A percentile compares a stretch with the other conserved stretches of the same genome.
Evolutionary conservation across 495 filamentous ascomycete species (phyloP).

Genomic region (Aspergillus homomorphus): DNA sequence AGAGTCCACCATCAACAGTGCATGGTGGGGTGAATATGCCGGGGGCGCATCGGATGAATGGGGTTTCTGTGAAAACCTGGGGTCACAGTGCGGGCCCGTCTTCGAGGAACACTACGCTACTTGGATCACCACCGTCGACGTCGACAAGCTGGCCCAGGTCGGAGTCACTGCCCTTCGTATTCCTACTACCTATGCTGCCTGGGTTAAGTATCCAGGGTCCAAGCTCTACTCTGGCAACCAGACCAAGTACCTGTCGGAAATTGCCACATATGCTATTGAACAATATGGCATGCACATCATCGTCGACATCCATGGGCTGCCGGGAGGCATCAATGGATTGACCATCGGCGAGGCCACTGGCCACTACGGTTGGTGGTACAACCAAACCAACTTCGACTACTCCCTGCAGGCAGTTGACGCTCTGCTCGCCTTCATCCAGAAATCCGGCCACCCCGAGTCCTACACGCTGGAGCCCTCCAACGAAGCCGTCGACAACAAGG

Average conservation of each 20-base stretch:
- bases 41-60: constrained; percentile 28
- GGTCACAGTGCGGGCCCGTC: constrained; percentile 20
- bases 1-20: constrained; percentile 31
- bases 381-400: constrained; percentile 26
- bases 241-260: constrained; percentile 23
- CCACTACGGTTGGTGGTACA: constrained; percentile 30
- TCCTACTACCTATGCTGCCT: constrained; percentile 28
- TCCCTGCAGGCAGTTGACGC: constrained; percentile 28
- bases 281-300: constrained; percentile 33
- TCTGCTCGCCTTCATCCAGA: constrained; percentile 24
- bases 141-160: constrained; percentile 25
- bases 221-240: constrained; percentile 31
- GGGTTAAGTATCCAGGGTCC: constrained; percentile 31
- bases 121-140: constrained; percentile 27
- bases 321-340: constrained; percentile 29
- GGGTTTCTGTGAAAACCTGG: constrained; percentile 27
- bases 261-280: constrained; percentile 28
- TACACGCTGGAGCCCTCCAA: constrained; percentile 25
- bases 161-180: constrained; percentile 31
- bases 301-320: constrained; percentile 33
- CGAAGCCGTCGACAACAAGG: constrained; percentile 28
- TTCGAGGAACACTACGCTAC: constrained; percentile 31
- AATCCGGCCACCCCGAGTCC: constrained; percentile 22
- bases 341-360: constrained; percentile 30
- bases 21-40: constrained; percentile 25